Evolutionary conservation across 345 rosid species (phyloP), one percentile per base, ranked within the genome.

Genomic region (Populus pruinosa): DNA sequence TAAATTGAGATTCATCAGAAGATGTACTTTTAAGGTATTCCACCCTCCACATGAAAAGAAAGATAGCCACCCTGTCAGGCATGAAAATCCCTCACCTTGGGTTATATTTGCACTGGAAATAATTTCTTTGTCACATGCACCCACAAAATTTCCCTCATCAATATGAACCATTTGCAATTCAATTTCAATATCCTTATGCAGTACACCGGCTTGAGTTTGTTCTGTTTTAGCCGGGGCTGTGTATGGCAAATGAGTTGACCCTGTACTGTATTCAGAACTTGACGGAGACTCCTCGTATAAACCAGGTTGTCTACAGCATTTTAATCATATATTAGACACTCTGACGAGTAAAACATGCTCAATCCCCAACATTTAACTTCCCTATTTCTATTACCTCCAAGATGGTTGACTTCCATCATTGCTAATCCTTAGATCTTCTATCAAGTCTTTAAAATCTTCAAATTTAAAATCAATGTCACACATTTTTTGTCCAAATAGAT

Each of bases 261-360:
- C 98, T 78, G 97, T 89, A 73, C 98, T 96, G 67, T 89, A 89
- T 49, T 90, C 97, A 53, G 98, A 96, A 83, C 96, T 96, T 77
- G 90, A 91, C 61, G 97, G 93, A 80, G 99, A 88, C 44, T 77
- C 96, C 82, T 92, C 92, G 62, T 89, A 88, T 13, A 90, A 88
- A 86, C 83, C 92, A 64, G 93, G 97, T 84, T 88, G 96, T 92
- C 97, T 93, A 69, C 76, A 82, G 77, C 67, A 50, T 78, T 53
- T 62, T 72, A 64, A 78, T 41, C 6, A 70, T 67, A 33, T 55
- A 53, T 83, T 82, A 85, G 39, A 65, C 36, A 80, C 66, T 59
- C 35, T n/a, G 75, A 35, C 39, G 62, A 70, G 84, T 4, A 75
- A 70, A 83, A 36, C 63, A 44, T 69, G 47, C 69, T 61, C 53